phyloP scores from a whole-genome alignment of 176 grass and related monocot species.

The Microstegium vimineum region DNA sequence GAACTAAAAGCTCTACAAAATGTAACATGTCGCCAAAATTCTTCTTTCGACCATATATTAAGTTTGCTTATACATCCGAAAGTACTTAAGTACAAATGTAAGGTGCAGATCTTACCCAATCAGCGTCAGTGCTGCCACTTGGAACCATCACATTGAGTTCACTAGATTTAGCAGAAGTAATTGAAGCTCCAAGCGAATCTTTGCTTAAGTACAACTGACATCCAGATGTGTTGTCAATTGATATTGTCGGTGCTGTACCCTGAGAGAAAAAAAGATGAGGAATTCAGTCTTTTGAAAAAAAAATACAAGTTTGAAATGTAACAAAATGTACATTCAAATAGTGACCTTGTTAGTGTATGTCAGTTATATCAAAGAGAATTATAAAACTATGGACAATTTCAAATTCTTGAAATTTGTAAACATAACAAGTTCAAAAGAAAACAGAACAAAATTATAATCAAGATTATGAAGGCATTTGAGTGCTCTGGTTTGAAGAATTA shows the following conservation, averaged over 20 bases:
- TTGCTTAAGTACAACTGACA: constrained; percentile 94
- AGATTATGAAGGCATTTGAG: background rate
- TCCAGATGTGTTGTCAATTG: constrained; percentile 94
- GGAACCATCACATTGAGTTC: constrained; percentile 93
- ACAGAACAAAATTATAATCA: background rate
- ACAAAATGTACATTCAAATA: background rate
- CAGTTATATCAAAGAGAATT: background rate
- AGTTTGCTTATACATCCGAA: background rate
- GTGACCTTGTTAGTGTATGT: background rate
- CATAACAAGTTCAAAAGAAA: background rate
- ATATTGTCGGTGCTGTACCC: constrained; percentile 87
- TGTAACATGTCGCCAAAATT: background rate
- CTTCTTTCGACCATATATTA: background rate
- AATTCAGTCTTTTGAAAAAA: background rate
- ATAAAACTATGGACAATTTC: background rate
- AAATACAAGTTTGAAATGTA: background rate
- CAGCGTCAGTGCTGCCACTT: constrained; percentile 49
- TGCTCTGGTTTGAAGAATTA: background rate
- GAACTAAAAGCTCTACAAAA: background rate
- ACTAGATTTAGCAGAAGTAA: constrained; percentile 97
- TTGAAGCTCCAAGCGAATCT: constrained; percentile 66
- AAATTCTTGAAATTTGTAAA: background rate
- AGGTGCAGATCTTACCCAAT: constrained; percentile 63
- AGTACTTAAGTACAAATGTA: background rate
- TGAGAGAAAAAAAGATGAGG: constrained; percentile 23